Evolutionary conservation across 2,329 filamentous ascomycete species (phyloP).

Genomic region (Sphaerulina vaccinii): DNA sequence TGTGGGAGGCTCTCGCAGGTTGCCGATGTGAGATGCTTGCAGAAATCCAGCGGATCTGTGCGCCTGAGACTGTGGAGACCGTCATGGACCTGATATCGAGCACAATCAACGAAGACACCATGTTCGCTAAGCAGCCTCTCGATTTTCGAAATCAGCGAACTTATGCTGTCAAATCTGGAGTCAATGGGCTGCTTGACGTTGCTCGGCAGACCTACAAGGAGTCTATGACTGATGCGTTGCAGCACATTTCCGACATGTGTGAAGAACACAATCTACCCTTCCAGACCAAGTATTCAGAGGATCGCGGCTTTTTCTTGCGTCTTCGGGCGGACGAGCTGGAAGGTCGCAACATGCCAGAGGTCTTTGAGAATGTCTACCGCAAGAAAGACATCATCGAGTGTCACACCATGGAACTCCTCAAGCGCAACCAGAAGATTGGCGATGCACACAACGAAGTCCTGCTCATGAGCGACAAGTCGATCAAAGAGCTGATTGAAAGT

Average conservation of each 20-base stretch:
- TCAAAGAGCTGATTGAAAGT: constrained; percentile 69
- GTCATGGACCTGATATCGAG: constrained; percentile 65
- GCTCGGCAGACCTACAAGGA: constrained; percentile 89
- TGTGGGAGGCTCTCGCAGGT: constrained; percentile 67
- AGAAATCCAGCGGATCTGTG: constrained; percentile 68
- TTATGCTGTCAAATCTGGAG: constrained; percentile 83
- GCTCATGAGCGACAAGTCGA: constrained; percentile 71
- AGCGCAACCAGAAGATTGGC: constrained; percentile 70
- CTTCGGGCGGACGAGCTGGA: constrained; percentile 64
- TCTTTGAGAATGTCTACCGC: constrained; percentile 74
- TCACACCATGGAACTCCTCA: constrained; percentile 79
- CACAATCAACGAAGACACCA: constrained; percentile 77
- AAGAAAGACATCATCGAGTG: constrained; percentile 80
- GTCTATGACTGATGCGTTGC: constrained; percentile 72
- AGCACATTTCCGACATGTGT: constrained; percentile 67
- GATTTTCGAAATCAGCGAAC: constrained; percentile 86
- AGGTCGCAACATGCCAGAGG: constrained; percentile 57
- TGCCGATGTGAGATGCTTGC: constrained; percentile 64
- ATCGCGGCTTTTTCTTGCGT: constrained; percentile 76
- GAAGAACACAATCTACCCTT: constrained; percentile 58
- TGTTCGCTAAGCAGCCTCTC: constrained; percentile 73
- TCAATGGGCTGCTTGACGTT: constrained; percentile 84
- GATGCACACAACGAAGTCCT: constrained; percentile 83
- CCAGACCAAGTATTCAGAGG: constrained; percentile 72
- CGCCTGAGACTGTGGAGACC: constrained; percentile 58